Conservation (phyloP, 2,329 filamentous ascomycete genomes). For the Colletotrichum caudatum region DNA sequence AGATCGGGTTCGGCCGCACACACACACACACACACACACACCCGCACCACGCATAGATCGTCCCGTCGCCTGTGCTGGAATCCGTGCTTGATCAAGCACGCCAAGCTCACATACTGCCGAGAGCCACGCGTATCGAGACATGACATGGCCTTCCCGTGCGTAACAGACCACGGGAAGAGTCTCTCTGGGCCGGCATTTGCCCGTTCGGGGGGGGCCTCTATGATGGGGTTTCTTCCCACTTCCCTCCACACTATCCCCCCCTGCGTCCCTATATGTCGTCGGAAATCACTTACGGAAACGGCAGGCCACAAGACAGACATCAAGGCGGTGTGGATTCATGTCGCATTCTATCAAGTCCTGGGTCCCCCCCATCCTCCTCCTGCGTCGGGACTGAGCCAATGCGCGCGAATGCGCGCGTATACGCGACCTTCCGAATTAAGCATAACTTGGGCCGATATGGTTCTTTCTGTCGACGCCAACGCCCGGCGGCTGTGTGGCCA, state of each 20-base stretch:
- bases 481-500: conserved; percentile 2
- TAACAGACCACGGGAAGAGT: neutral
- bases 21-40: too few relatives aligned
- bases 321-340: conserved; percentile 27
- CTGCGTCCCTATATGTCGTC: conserved; percentile 8
- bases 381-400: conserved; percentile 7
- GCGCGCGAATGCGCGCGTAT: neutral
- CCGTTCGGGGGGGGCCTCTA: conserved; percentile 3
- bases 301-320: conserved; percentile 27
- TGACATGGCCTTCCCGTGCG: neutral
- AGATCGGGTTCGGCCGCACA: conserved; percentile 2
- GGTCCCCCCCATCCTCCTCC: neutral
- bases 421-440: conserved; percentile 40
- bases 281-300: conserved; percentile 28
- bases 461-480: conserved; percentile 22
- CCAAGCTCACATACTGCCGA: neutral
- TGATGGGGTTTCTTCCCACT: conserved; percentile 28
- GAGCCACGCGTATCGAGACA: neutral
- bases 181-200: conserved; percentile 26
- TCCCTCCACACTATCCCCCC: conserved; percentile 4
- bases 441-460: conserved; percentile 27
- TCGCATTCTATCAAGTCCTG: conserved; percentile 20
- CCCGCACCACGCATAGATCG: neutral
- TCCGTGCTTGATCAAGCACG: neutral
- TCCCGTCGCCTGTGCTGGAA: neutral